Evolutionary conservation across 345 rosid species (phyloP), one percentile per base, ranked within the genome.

Genomic region (Durio zibethinus): DNA sequence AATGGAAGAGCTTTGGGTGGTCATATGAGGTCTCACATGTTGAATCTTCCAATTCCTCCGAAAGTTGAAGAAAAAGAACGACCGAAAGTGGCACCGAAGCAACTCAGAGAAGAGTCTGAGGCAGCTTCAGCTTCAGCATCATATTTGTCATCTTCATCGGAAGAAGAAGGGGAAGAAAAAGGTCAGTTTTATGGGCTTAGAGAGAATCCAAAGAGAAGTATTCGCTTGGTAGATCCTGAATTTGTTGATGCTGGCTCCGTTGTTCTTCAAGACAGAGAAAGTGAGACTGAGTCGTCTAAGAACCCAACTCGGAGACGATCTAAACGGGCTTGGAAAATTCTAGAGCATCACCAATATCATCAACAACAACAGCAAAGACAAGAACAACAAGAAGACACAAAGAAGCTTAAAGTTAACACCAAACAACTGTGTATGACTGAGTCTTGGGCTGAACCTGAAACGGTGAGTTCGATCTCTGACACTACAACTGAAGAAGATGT

Each of bases 1-100:
- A 89, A 90, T 76, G 94, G 89, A 61, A 89, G 93, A 83, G 90
- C 94, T 80, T 85, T 92, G 69, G 91, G 92, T 35, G 93, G 94
- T 48, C 97, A 92, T 82, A 91, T 92, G 92, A 86, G 89, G 89
- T 89, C 98, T 80, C 97, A 92, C 81, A 80, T 87, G 87, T 75
- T 86, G 62, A 89, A 62, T 79, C 88, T 84, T 80, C 85, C 93
- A 5, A 79, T 83, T 80, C 82, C 82, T 36, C 79, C 72, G 5
- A 88, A 72, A 21, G 66, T 57, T 10, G 65, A 48, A 23, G 71
- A 64, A 65, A 68, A 78, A 1, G 81, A 76, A 27, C 75, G 48
- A n/a, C 25, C 25, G 59, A 4, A 57, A 25, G 56, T 31, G 10
- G 76, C 7, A 23, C 72, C 80, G 54, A 80, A 76, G 82, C 91